Base-by-base conservation (phyloP, 495 filamentous ascomycete genomes). In the Neurospora discreta region DNA sequence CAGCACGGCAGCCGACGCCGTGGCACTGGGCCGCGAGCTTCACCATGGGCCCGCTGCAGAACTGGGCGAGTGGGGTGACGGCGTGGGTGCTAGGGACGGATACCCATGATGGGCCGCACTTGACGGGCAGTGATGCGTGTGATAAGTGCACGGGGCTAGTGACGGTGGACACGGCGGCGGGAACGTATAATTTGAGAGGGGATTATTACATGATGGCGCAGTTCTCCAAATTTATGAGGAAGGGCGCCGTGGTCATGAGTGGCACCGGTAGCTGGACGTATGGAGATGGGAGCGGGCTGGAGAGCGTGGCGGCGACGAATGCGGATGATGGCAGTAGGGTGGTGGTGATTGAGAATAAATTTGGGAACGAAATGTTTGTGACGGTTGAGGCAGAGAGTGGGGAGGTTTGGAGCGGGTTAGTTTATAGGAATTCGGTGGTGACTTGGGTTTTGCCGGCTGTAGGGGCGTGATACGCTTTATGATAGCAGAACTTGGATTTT, bases 141-240 rank as follows among this genome's bases (percentile, higher is more conserved):
- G 73, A 39, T 16, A 83, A 76, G 6, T 89, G 87, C 74, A 80
- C 79, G 10, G 87, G 87, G 0, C 70, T 87, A 15, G 85, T 89
- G 58, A 82, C 81, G 5, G 81, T 87, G 16, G 81, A 84, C 74
- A 43, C 76, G 41, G 36, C 69, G 16, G 75, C 76, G 30, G 81
- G 79, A 23, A 81, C 80, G 9, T 87, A 87, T 72, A 79, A 78
- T 7, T 81, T 82, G 44, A 80, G 82, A 6, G 79, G 82, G 2
- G 85, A 86, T 52, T 88, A 88, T 76, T 88, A 88, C 69, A 86
- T 85, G 81, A 81, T 89, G 65, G 85, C 84, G 15, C 87, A 89
- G 72, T 87, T 85, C 76, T 85, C 83, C 76, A 86, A 84, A 75
- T 89, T 87, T 74, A 87, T 89, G 71, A 83, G 84, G 20, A 80